Conservation (phyloP, 1,139 yeast species). For the Sugiyamaella japonica region DNA sequence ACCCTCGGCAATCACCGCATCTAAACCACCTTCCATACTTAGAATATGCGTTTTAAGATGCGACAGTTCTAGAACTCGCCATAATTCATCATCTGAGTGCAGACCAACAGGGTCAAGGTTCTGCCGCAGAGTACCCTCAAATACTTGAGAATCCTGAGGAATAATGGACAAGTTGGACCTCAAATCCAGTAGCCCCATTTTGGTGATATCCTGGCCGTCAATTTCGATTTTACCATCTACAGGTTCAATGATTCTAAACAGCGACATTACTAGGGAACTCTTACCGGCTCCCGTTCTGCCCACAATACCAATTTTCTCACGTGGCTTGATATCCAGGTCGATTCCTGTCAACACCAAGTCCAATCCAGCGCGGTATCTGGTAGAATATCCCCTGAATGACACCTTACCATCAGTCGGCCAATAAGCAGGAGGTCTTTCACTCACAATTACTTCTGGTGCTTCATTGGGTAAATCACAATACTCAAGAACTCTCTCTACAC, state of each 20-base stretch:
- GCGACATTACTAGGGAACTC: slow-evolving; percentile 65
- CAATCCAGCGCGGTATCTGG: slow-evolving; percentile 59
- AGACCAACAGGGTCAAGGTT: slow-evolving; percentile 65
- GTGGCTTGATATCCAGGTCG: slow-evolving; percentile 52
- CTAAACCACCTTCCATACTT: slow-evolving; percentile 49
- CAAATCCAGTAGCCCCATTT: slow-evolving; percentile 58
- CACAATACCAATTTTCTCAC: slow-evolving; percentile 75
- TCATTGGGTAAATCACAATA: slow-evolving; percentile 65
- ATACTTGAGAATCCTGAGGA: slow-evolving; percentile 75
- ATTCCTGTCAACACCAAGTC: slow-evolving; percentile 58
- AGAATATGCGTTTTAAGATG: slow-evolving; percentile 75
- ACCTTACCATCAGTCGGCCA: slow-evolving; percentile 70
- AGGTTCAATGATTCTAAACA: slow-evolving; percentile 74
- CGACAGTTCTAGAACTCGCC: slow-evolving; percentile 76
- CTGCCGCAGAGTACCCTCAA: slow-evolving; percentile 63
- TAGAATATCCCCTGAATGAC: slow-evolving; percentile 57
- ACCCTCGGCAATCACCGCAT: slow-evolving; percentile 57
- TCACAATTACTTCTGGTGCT: slow-evolving; percentile 47
- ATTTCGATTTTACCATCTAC: slow-evolving; percentile 54
- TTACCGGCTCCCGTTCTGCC: slow-evolving; percentile 91
- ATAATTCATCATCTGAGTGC: slow-evolving; percentile 52
- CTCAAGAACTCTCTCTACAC: slow-evolving; percentile 74
- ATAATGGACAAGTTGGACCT: slow-evolving; percentile 64
- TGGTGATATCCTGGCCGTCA: slow-evolving; percentile 58
- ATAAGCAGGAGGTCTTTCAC: slow-evolving; percentile 43